Evolutionary conservation across 495 filamentous ascomycete species (phyloP).

Genomic region (Apodospora peruviana): DNA sequence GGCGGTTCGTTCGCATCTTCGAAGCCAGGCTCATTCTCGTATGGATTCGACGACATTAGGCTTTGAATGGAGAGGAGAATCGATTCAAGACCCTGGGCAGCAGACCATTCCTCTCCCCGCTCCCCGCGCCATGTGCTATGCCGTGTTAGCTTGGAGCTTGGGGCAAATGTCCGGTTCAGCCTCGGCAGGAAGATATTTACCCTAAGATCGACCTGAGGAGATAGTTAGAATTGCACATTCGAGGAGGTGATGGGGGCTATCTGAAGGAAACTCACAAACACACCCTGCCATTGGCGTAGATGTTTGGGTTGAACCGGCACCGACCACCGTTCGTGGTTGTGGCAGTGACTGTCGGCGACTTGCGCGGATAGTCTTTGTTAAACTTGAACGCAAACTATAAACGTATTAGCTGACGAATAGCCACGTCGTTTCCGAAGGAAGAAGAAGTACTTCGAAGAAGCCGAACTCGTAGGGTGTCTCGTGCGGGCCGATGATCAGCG

Average conservation of each 20-base stretch:
- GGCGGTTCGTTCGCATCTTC: conserved; percentile 62
- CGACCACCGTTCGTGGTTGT: conserved; percentile 82
- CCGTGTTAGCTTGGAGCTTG: conserved; percentile 19
- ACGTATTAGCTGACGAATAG: conserved; percentile 15
- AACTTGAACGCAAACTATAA: conserved; percentile 61
- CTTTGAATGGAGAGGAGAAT: conserved; percentile 94
- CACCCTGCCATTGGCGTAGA: conserved; percentile 85
- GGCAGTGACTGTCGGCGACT: conserved; percentile 67
- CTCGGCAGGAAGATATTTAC: conserved; percentile 41
- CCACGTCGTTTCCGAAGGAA: too few relatives aligned
- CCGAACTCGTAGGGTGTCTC: conserved; percentile 96
- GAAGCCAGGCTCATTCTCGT: conserved; percentile 93
- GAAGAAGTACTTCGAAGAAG: conserved; percentile 73
- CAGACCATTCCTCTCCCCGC: conserved; percentile 88
- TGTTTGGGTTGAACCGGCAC: conserved; percentile 93
- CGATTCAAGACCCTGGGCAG: conserved; percentile 91
- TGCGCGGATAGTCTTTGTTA: conserved; percentile 81
- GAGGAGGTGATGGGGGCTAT: too few relatives aligned
- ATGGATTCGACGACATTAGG: conserved; percentile 88
- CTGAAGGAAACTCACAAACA: conserved; percentile 61
- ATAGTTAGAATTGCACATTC: conserved; percentile 8
- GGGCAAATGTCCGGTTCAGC: conserved; percentile 2
- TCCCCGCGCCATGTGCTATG: conserved; percentile 87
- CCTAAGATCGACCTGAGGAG: conserved; percentile 75
- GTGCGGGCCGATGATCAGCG: conserved; percentile 86